Base-by-base conservation (phyloP, 305 asterid genomes). In the Fraxinus latifolia region DNA sequence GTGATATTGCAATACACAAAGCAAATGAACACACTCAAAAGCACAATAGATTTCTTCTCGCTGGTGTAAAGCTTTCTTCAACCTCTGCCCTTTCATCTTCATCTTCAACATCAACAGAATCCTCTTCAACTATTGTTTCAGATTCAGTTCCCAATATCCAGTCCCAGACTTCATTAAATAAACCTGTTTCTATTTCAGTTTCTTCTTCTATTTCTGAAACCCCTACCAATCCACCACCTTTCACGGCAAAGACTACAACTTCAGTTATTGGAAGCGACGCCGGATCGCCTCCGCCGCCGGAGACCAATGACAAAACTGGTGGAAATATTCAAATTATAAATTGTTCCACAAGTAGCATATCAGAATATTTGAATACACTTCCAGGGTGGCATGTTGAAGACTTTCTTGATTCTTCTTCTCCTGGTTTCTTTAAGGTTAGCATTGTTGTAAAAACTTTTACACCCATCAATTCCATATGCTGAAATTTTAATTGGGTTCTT, bases 361-460 rank as follows among this genome's bases (percentile, higher is more conserved):
- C 97, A 0, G 98, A 95, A 82, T 92, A 93, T 83, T 82, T 88
- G 25, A 94, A 93, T 80, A 93, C 77, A 84, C 73, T 93, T 7
- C 98, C 98, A 0, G 96, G 98, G 2, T 95, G 97, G 97, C 98
- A 89, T 25, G 94, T 93, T 27, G 98, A 95, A 53, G 98, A 95
- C 58, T 87, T 93, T 50, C 89, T 95, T 62, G 95, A 93, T 88
- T 86, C 91, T 44, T 82, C 93, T 4, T 77, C 89, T 36, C 80
- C 82, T 78, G 86, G 87, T 85, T 85, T 90, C 85, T 87, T 74
- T 70, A 87, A 95, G 98, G 98, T 95, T 80, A 82, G 94, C 50
- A 72, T 82, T 14, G 1, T 37, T 27, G 15, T 70, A 31, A 8
- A 27, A 67, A 17, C 6, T 29, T 1, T n/a, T 9, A 8, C 15